Evolutionary conservation across 1,284 basidiomycete genomes (phyloP), one percentile per base, ranked within the genome.

Genomic region (Ustilago shanxiensis): DNA sequence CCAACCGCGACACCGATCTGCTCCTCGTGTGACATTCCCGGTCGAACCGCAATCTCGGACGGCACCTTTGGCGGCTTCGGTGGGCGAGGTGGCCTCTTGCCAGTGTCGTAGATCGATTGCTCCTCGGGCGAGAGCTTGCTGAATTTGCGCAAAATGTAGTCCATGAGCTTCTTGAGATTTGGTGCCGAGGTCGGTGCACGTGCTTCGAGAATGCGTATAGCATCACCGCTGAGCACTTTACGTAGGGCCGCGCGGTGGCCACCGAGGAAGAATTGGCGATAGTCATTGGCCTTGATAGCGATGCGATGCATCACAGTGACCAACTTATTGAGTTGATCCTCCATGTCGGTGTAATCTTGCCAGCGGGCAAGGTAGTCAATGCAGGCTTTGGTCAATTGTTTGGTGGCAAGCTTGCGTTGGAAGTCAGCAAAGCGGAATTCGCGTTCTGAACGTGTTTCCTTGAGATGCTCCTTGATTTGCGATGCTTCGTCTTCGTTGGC

Each of bases 1-100:
- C 80, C 82, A 9, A 86, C 76, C 2, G 83, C 84, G 10, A 86
- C 78, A 28, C 83, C 82, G 24, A 86, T 75, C 57, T 85, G 66
- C 41, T 84, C 79, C 6, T 73, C 67, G 26, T 62, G 59, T 31
- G 64, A 50, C 41, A 75, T 60, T 22, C 82, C 82, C 5, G 75
- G 74, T 35, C 66, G 73, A 13, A 85, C 81, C 16, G 64, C 56
- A 41, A 86, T 77, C 57, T 86, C 84, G 6, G 75, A 60, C 1
- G 80, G 79, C 54, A 79, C 54, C 54, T 58, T 72, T 13, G 69
- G 62, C 18, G 74, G 66, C 55, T 80, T 82, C 9, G 66, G 47
- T 20, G 66, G 78, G 18, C 77, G 66, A 18, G 83, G 75, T 3
- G 77, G 72, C 22, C 57, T 57, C 64, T 83, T 80, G 39, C 79